A percentile compares a stretch with the other conserved stretches of the same genome.
phyloP scores from a whole-genome alignment of 1,139 yeast species.

The Suhomyces guaymorum region DNA sequence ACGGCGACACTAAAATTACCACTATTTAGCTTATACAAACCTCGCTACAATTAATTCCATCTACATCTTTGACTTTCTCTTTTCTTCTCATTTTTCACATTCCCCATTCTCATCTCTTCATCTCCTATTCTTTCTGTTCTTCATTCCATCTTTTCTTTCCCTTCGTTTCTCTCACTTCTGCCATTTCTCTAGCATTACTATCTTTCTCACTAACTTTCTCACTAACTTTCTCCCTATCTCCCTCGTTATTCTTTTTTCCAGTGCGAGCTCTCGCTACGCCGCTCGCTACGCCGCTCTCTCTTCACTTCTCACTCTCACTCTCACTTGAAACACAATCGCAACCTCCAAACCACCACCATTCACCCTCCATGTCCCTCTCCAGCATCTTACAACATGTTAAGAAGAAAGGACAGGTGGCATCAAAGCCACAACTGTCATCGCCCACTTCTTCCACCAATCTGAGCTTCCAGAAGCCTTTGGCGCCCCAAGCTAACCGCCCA shows the following conservation, averaged over 20 bases:
- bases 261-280: too few relatives aligned
- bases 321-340: neutral
- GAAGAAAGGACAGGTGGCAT: constrained; percentile 30
- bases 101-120: too few relatives aligned
- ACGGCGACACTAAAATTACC: too few relatives aligned
- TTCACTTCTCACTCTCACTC: neutral
- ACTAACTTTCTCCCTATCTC: neutral
- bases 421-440: constrained; percentile 2
- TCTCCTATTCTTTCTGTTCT: too few relatives aligned
- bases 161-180: too few relatives aligned
- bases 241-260: neutral
- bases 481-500: constrained; percentile 5
- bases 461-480: neutral
- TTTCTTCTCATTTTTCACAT: too few relatives aligned
- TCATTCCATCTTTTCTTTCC: too few relatives aligned
- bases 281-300: neutral
- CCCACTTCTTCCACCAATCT: neutral
- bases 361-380: constrained; percentile 26
- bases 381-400: constrained; percentile 33
- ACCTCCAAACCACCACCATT: too few relatives aligned
- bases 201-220: neutral
- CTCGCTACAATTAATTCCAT: too few relatives aligned
- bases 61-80: too few relatives aligned
- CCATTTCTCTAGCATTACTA: too few relatives aligned
- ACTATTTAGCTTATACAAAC: too few relatives aligned